phyloP scores from a whole-genome alignment of 2,329 filamentous ascomycete species.

The Xylariales sp. region DNA sequence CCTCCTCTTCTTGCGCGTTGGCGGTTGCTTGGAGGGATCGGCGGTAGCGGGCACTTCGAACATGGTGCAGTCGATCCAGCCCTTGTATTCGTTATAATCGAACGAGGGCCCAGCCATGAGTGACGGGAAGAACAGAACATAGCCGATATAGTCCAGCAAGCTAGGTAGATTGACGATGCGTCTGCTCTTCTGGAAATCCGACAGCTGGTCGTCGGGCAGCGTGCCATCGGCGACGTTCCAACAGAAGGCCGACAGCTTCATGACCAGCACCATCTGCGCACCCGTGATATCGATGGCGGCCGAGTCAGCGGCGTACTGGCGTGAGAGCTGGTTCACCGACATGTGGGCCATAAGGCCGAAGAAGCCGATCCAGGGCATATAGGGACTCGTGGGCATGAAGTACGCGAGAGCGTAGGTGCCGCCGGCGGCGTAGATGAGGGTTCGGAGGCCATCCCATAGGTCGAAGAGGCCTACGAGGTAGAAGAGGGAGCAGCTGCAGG shows the following conservation, averaged over 20 bases:
- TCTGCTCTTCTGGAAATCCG: slow-evolving; percentile 79
- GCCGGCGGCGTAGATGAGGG: slow-evolving; percentile 71
- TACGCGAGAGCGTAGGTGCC: slow-evolving; percentile 81
- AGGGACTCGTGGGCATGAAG: slow-evolving; percentile 71
- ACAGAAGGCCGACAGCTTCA: slow-evolving; percentile 95
- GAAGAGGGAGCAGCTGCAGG: slow-evolving; percentile 68
- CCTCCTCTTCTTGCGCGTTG: slow-evolving; percentile 82
- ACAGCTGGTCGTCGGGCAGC: slow-evolving; percentile 72
- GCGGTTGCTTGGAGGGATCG: slow-evolving; percentile 81
- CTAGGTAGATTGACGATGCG: slow-evolving; percentile 70
- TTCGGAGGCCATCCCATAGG: slow-evolving; percentile 79
- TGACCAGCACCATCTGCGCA: slow-evolving; percentile 96
- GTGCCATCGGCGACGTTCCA: slow-evolving; percentile 97
- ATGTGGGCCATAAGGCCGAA: slow-evolving; percentile 93
- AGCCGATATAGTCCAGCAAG: slow-evolving; percentile 78
- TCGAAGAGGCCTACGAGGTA: slow-evolving; percentile 92
- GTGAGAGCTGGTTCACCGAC: slow-evolving; percentile 81
- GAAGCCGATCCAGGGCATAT: slow-evolving; percentile 98
- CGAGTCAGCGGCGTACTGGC: slow-evolving; percentile 66
- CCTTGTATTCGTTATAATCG: slow-evolving; percentile 87
- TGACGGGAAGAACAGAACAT: slow-evolving; percentile 92
- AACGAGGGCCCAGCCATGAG: slow-evolving; percentile 88
- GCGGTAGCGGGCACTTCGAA: slow-evolving; percentile 78
- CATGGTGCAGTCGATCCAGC: slow-evolving; percentile 91
- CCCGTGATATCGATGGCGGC: slow-evolving; percentile 80